Evolutionary conservation across 108 stramenopile species (phyloP).

Genomic region (Nitzschia inconspicua): DNA sequence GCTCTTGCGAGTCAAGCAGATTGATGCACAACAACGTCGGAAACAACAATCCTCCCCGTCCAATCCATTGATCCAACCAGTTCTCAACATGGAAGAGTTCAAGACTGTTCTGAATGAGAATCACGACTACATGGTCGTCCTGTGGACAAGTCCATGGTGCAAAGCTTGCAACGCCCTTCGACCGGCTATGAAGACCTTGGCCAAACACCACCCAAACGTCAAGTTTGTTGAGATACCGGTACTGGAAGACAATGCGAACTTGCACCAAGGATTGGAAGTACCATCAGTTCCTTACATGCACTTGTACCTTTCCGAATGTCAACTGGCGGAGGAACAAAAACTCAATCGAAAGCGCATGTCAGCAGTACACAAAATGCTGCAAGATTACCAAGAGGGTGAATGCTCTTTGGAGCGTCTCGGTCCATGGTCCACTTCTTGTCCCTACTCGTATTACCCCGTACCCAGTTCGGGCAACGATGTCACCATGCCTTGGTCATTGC

Average conservation of each 20-base stretch:
- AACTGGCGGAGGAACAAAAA: slow-evolving; percentile 54
- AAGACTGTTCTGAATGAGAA: no score
- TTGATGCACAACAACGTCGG: no score
- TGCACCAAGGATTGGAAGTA: slow-evolving; percentile 75
- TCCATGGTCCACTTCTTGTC: slow-evolving; percentile 20
- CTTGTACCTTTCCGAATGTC: slow-evolving; percentile 63
- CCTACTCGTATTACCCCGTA: slow-evolving; percentile 15
- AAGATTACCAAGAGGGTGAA: slow-evolving; percentile 10
- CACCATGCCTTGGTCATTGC: no score
- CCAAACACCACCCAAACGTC: slow-evolving; percentile 38
- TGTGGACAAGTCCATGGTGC: slow-evolving; percentile 81
- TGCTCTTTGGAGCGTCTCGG: slow-evolving; percentile 14
- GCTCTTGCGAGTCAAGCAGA: no score
- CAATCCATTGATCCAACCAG: no score
- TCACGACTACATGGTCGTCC: slow-evolving; percentile 76
- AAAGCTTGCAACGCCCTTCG: slow-evolving; percentile 70
- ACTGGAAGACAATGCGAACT: slow-evolving; percentile 53
- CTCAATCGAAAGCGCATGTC: slow-evolving; percentile 13
- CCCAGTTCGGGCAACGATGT: no score
- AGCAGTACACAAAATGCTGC: slow-evolving; percentile 18
- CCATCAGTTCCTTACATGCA: slow-evolving; percentile 65
- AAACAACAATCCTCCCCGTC: no score
- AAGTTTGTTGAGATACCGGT: slow-evolving; percentile 74
- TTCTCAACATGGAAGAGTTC: no score
- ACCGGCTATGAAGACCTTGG: slow-evolving; percentile 55